Base-by-base conservation (phyloP, 2,329 filamentous ascomycete genomes). In the Pseudocercospora musae region DNA sequence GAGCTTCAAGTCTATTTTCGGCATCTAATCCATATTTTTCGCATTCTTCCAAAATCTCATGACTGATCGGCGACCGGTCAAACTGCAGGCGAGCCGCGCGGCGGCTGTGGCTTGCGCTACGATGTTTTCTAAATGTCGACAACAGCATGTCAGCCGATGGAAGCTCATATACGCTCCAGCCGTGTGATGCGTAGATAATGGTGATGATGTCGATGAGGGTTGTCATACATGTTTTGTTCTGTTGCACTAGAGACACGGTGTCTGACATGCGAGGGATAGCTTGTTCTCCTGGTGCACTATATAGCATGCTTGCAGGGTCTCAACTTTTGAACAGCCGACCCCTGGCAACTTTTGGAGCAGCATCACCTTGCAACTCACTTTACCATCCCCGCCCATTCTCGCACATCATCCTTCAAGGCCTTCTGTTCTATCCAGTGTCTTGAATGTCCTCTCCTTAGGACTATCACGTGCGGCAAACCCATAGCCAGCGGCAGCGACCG, bases 401-500 rank as follows among this genome's bases (percentile, higher is more conserved):
- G 21, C 21, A 52, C 15, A 27, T 11, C 48, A 52, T 23, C 48
- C 25, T n/a, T 25, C 25, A 52, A 52, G 25, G 21, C 23, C 48
- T 29, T 52, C 4, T 48, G 23, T 23, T n/a, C 48, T 25, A 29
- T 18, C 8, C 8, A n/a, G 7, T n/a, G 25, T 23, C 21, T 31
- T 31, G 48, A 52, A 11, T 11, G n/a, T 25, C 5, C 52, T 13
- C 29, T 54, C 31, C 52, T 18, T 31, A n/a, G n/a, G n/a, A n/a
- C n/a, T n/a, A 54, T 54, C 52, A 54, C 52, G 52, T 54, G 52
- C 29, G 29, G 29, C 52, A 37, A 33, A 21, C 27, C 46, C 27
- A 44, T 15, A 23, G 50, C 31, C 52, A 59, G 49, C 33, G 40
- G 27, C 53, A n/a, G 50, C 58, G 54, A 63, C 27, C 52, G 52